Conservation (phyloP, 75 land plant species). For the Larix kaempferi region DNA sequence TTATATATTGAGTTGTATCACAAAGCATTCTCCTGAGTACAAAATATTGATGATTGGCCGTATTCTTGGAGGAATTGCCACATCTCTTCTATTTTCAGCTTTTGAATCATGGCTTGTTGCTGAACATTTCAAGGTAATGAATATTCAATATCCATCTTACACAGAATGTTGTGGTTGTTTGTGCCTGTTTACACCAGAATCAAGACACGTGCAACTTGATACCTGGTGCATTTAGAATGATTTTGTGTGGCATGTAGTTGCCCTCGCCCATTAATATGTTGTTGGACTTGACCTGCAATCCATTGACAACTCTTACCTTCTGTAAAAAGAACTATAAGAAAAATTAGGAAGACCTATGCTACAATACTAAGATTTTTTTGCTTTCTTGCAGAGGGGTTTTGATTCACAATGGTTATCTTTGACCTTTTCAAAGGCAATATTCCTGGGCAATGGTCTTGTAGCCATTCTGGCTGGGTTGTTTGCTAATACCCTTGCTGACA, state of each 20-base stretch:
- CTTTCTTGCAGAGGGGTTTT: conserved; percentile 82
- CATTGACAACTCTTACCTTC: background rate
- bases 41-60: conserved; percentile 89
- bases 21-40: conserved; percentile 91
- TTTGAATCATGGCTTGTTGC: conserved; percentile 99
- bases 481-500: conserved; percentile 82
- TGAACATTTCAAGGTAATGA: conserved; percentile 85
- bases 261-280: background rate
- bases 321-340: background rate
- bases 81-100: conserved; percentile 93
- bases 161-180: background rate
- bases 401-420: conserved; percentile 94
- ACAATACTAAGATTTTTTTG: background rate
- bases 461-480: conserved; percentile 89
- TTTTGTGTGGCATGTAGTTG: background rate
- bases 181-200: background rate
- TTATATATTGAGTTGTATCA: conserved; percentile 91
- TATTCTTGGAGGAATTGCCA: conserved; percentile 92
- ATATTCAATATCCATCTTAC: background rate
- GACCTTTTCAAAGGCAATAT: conserved; percentile 95
- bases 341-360: background rate
- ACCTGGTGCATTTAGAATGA: background rate
- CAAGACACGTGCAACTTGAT: too few species aligned
- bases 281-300: background rate
- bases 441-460: conserved; percentile 93